These are phyloP conservation scores for Trichothecium roseum DNA, from an alignment of 2,329 filamentous ascomycete genomes.

Conservation along the genomic window DNA sequence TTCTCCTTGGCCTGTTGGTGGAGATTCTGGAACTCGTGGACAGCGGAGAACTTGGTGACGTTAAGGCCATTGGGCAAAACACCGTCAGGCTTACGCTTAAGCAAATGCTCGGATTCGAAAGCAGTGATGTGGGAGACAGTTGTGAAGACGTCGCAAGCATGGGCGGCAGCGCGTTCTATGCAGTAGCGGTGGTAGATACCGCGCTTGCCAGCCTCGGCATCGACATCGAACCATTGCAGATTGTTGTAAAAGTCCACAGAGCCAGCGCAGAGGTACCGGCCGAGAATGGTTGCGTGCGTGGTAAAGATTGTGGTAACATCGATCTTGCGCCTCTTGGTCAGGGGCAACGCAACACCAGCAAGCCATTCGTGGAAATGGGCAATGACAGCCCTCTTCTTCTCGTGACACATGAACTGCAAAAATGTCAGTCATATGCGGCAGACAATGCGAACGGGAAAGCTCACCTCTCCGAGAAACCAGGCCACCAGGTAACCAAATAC, in stretches of 20 bases:
- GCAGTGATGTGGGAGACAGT: conserved; percentile 98
- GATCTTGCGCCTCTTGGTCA: conserved; percentile 88
- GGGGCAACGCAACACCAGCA: conserved; percentile 81
- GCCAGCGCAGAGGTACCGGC: conserved; percentile 91
- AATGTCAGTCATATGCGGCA: conserved; percentile 7
- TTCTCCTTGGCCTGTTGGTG: conserved; percentile 95
- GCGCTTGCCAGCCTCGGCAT: conserved; percentile 92
- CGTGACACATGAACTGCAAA: conserved; percentile 77
- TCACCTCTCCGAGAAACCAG: conserved; percentile 95
- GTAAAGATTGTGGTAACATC: conserved; percentile 98
- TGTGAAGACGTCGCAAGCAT: conserved; percentile 92
- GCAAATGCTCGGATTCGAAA: conserved; percentile 92
- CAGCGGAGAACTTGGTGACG: conserved; percentile 91
- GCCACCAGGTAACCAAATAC: conserved; percentile 96
- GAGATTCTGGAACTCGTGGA: conserved; percentile 98
- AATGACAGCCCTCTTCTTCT: conserved; percentile 85
- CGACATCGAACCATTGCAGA: conserved; percentile 90
- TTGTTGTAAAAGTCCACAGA: conserved; percentile 99
- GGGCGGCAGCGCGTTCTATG: conserved; percentile 87
- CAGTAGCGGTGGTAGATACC: conserved; percentile 98
- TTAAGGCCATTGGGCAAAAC: conserved; percentile 95
- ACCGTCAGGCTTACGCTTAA: conserved; percentile 95
- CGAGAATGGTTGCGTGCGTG: conserved; percentile 89
- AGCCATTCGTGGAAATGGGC: conserved; percentile 99
- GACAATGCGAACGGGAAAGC: conserved; percentile 12